A percentile compares a stretch with the other conserved stretches of the same genome.
phyloP scores from a whole-genome alignment of 805 yeast genomes.

The Myxozyma udenii region DNA sequence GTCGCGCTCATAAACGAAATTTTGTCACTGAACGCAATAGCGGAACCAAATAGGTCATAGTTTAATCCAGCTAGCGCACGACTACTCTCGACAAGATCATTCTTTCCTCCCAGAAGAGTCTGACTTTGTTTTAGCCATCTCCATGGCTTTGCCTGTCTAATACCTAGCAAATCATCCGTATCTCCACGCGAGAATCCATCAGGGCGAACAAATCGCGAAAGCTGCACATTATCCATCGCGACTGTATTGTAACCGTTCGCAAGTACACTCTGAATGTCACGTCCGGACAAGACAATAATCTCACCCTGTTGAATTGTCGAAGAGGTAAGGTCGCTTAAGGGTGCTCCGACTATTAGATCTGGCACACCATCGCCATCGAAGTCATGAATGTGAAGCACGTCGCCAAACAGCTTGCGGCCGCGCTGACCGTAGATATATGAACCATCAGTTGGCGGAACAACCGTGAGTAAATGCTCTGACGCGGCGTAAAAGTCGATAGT shows the following conservation, averaged over 20 bases:
- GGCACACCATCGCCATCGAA: conserved; percentile 42
- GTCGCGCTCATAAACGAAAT: not conserved
- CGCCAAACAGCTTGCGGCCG: conserved; percentile 49
- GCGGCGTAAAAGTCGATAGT: conserved; percentile 40
- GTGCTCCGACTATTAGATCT: conserved; percentile 48
- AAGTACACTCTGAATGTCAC: conserved; percentile 13
- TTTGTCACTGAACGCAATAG: conserved; percentile 5
- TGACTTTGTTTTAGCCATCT: not conserved
- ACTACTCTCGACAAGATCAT: too few relatives aligned
- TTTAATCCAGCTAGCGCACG: conserved; percentile 11
- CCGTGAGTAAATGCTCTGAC: conserved; percentile 20
- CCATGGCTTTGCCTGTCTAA: conserved; percentile 31
- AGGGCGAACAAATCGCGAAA: conserved; percentile 15
- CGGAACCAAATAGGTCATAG: conserved; percentile 23
- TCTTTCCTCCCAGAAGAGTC: not conserved
- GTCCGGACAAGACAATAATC: conserved; percentile 21
- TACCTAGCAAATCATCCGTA: conserved; percentile 33
- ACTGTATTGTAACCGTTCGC: conserved; percentile 15
- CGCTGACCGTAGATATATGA: conserved; percentile 38
- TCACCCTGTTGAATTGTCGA: conserved; percentile 35
- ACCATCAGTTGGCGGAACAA: conserved; percentile 35
- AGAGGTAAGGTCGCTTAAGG: conserved; percentile 43
- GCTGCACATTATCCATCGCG: conserved; percentile 15
- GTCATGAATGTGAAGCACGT: conserved; percentile 38
- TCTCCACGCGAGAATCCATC: conserved; percentile 26